Evolutionary conservation across 768 basidiomycete genomes (phyloP).

Genomic region (Podaxis sp.): DNA sequence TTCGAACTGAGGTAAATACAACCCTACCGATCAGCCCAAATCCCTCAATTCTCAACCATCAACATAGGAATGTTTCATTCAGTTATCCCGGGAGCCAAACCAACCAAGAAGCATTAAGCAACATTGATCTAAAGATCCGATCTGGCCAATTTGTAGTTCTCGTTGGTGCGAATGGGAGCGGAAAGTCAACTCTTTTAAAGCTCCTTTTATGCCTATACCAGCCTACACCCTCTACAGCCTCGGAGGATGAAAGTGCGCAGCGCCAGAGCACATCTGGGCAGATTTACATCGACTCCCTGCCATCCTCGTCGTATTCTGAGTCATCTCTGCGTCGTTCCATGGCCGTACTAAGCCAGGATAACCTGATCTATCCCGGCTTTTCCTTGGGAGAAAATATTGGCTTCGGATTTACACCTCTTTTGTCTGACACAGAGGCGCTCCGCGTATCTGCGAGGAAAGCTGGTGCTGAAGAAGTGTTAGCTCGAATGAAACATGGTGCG

Average conservation of each 20-base stretch:
- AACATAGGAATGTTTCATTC: slow-evolving; percentile 22
- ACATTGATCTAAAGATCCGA: slow-evolving; percentile 30
- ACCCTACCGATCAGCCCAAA: not conserved
- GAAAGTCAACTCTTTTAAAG: slow-evolving; percentile 34
- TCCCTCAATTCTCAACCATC: not conserved
- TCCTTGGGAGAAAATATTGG: slow-evolving; percentile 37
- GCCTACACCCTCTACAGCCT: not conserved
- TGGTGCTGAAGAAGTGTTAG: slow-evolving; percentile 36
- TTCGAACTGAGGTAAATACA: slow-evolving; percentile 4
- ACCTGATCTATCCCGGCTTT: slow-evolving; percentile 39
- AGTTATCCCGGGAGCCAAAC: slow-evolving; percentile 31
- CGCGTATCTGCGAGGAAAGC: slow-evolving; percentile 31
- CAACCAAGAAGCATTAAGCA: slow-evolving; percentile 19
- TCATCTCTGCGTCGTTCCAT: slow-evolving; percentile 39
- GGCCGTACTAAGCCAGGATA: slow-evolving; percentile 46
- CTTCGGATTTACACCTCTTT: slow-evolving; percentile 23
- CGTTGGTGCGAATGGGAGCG: slow-evolving; percentile 38
- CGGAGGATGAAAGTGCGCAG: too few species aligned
- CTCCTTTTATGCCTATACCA: slow-evolving; percentile 33
- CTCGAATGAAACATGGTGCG: slow-evolving; percentile 32
- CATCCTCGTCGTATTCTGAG: slow-evolving; percentile 31
- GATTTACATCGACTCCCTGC: slow-evolving; percentile 38
- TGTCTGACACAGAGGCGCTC: slow-evolving; percentile 18
- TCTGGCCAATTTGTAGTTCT: slow-evolving; percentile 34
- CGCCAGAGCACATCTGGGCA: slow-evolving; percentile 26